Base-by-base conservation (phyloP, 768 basidiomycete species). In the Lactifluus rugatus region DNA sequence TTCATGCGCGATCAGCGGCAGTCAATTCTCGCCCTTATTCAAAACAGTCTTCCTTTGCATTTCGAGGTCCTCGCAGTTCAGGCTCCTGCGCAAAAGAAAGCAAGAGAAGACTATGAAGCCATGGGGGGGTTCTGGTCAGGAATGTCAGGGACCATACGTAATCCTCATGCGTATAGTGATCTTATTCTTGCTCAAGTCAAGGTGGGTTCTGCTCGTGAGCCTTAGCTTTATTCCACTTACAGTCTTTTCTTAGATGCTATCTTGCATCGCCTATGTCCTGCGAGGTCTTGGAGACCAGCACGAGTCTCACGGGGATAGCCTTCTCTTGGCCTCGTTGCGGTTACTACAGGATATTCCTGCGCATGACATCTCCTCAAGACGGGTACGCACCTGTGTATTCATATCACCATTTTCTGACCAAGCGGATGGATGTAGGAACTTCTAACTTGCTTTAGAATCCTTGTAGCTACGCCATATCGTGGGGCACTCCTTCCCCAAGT, bases 271-370 rank as follows among this genome's bases (percentile, higher is more conserved):
- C 1, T 96, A 92, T 74, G 83, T 94, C 21, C 82, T 94, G 64
- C 81, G 94, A 51, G 75, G 84, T 66, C 73, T 77, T 47, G 71
- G 72, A n/a, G 77, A 79, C 39, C 81, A 85, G 49, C 79, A 84
- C 56, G 83, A 88, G 42, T 74, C 81, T 2, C 89, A 92, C 65
- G 84, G 87, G 10, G 89, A 95, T 67, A 82, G 79, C 5, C 79
- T 98, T 25, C 84, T 93, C 32, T 74, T 88, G 51, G 81, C 84
- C 21, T 84, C 88, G 28, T 73, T 98, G 34, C 81, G 96, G n/a
- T 75, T 98, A 32, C 76, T 98, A 48, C 89, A 96, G 68, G 94
- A 98, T 69, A 93, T 93, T 67, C 94, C 96, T 39, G 78, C 87
- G 0, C 90, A 88, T 66, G 86, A 86, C 9, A 86, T 92, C 14